These are phyloP conservation scores for Teratosphaeria nubilosa DNA, from an alignment of 2,329 filamentous ascomycete genomes.

Conservation along the genomic window DNA sequence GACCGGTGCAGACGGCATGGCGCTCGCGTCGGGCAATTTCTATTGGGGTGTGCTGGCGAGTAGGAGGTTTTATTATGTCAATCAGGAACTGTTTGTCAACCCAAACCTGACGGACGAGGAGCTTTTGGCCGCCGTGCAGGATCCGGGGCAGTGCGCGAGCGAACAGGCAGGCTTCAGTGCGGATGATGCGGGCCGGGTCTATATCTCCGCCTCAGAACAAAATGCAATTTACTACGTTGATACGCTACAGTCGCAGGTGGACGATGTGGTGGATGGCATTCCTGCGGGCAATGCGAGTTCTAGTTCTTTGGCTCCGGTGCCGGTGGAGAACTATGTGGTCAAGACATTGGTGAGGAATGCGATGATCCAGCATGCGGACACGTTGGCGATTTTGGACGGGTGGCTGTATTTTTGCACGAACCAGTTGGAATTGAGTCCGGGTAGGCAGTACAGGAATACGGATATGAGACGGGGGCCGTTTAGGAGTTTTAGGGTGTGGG, in stretches of 20 bases:
- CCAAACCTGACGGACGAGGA: conserved; percentile 25
- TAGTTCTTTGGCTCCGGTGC: conserved; percentile 22
- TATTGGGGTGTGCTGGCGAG: conserved; percentile 36
- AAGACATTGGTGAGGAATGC: conserved; percentile 31
- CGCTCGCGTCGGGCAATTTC: conserved; percentile 31
- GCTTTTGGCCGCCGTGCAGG: conserved; percentile 27
- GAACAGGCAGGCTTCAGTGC: conserved; percentile 36
- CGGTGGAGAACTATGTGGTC: conserved; percentile 29
- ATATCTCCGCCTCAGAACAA: conserved; percentile 33
- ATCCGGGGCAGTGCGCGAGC: conserved; percentile 30
- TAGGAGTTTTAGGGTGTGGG: conserved; percentile 26
- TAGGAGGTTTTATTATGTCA: conserved; percentile 32
- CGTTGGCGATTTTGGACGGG: conserved; percentile 30
- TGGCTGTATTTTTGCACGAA: conserved; percentile 36
- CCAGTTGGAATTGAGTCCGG: conserved; percentile 28
- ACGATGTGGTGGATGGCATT: conserved; percentile 27
- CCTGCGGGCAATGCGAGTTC: conserved; percentile 13
- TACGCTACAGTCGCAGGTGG: conserved; percentile 26
- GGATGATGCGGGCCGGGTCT: conserved; percentile 32
- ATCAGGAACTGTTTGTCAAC: conserved; percentile 27
- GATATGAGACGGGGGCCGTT: conserved; percentile 30
- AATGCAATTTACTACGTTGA: conserved; percentile 37
- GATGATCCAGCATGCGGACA: conserved; percentile 35
- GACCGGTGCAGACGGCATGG: conserved; percentile 23
- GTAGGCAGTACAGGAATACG: conserved; percentile 30